Evolutionary conservation across 495 filamentous ascomycete species (phyloP).

Genomic region (Saxophila tyrrhenica): DNA sequence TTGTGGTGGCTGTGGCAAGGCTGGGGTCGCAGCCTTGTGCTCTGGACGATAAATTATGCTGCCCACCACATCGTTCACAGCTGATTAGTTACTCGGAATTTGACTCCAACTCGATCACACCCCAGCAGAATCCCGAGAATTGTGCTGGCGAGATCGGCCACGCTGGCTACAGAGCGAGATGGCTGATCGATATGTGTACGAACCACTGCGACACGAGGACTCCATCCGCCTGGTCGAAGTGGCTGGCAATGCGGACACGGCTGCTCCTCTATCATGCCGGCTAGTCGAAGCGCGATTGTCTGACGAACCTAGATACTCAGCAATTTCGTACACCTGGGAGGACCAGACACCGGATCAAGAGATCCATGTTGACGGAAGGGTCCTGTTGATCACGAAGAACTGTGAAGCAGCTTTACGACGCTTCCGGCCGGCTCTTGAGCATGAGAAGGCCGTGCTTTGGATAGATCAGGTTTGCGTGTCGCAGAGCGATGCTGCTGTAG

Average conservation of each 20-base stretch:
- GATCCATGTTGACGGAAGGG: not conserved
- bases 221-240: not conserved
- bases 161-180: too few relatives aligned
- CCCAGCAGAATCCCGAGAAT: too few relatives aligned
- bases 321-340: slow-evolving; percentile 2
- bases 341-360: not conserved
- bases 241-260: not conserved
- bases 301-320: not conserved
- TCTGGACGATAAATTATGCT: too few relatives aligned
- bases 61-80: too few relatives aligned
- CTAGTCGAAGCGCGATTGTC: not conserved
- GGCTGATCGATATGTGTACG: not conserved
- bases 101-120: too few relatives aligned
- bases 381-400: not conserved
- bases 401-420: not conserved
- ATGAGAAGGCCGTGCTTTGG: slow-evolving; percentile 1
- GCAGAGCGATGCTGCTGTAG: not conserved
- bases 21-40: too few relatives aligned
- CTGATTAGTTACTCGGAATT: too few relatives aligned
- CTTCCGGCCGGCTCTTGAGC: not conserved
- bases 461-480: slow-evolving; percentile 3
- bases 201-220: not conserved
- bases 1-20: too few relatives aligned
- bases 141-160: too few relatives aligned
- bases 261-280: not conserved